Base-by-base conservation (phyloP, 495 filamentous ascomycete species). In the Penicillium nucicola region DNA sequence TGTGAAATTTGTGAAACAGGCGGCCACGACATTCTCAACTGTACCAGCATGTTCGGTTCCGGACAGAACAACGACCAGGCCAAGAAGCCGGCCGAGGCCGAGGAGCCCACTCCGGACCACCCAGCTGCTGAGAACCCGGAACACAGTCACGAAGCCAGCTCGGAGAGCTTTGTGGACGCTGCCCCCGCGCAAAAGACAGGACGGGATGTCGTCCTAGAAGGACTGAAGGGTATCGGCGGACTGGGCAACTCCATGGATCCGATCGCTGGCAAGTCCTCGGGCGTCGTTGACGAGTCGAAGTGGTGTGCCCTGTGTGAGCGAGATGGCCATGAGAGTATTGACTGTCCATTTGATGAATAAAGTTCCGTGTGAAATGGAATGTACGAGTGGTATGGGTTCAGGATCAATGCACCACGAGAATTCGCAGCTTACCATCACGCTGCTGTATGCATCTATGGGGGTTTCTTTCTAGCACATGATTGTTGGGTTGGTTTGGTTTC, bases 231-330 rank as follows among this genome's bases (percentile, higher is more conserved):
- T 4, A 86, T 89, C 14, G 60, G 66, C 2, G 62, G 62, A 5
- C 50, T 68, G 31, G 55, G 67, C 6, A 60, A 60, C 5, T 75
- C 71, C 25, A 74, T 73, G 73, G 57, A 58, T 14, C 65, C 73
- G 7, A 80, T 87, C 10, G 85, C 88, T 4, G 92, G 90, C 32
- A 96, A 93, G 74, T 83, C 86, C 46, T 89, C 81, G 42, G 85
- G 84, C 1, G 74, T 87, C 30, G 79, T 93, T 50, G 89, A 98
- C 59, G 82, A 83, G 55, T 76, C 82, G 48, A 96, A 93, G 70
- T 99, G 93, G 93, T 99, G 93, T 71, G 93, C 95, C 45, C 75
- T 97, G 38, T 99, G 93, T 66, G 93, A 99, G 75, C 81, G 87
- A 45, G 95, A 97, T 61, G 93, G 93, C 25, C 93, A 99, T 61